Conservation (phyloP, 495 filamentous ascomycete genomes). For the Chaetomidium leptoderma region DNA sequence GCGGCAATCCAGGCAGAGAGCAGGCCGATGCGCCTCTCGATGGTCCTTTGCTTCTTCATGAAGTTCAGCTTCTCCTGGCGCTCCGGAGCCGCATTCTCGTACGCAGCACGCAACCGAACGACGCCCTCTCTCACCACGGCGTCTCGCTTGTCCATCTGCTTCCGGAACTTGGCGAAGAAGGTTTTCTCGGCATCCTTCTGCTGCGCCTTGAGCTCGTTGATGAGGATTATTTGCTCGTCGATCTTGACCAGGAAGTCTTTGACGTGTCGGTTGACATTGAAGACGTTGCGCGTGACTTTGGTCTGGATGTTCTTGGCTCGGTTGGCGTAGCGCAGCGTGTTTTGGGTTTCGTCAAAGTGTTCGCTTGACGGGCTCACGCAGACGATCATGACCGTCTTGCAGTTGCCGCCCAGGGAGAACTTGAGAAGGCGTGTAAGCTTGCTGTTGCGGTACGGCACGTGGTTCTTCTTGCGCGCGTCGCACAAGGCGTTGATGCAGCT, state of each 20-base stretch:
- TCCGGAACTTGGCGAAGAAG: conserved; percentile 85
- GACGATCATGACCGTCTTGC: conserved; percentile 99
- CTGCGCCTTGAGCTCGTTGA: conserved; percentile 88
- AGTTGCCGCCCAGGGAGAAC: conserved; percentile 96
- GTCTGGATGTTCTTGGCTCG: conserved; percentile 99
- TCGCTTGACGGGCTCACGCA: conserved; percentile 95
- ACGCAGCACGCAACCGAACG: conserved; percentile 73
- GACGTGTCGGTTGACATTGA: conserved; percentile 98
- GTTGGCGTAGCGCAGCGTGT: conserved; percentile 96
- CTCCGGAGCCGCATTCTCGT: conserved; percentile 75
- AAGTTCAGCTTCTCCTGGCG: conserved; percentile 70
- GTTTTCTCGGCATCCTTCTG: conserved; percentile 84
- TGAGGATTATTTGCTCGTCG: conserved; percentile 87
- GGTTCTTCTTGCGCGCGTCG: conserved; percentile 85
- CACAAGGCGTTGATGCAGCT: conserved; percentile 99
- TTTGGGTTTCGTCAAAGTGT: conserved; percentile 98
- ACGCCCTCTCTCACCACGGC: conserved; percentile 73
- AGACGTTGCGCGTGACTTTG: conserved; percentile 96
- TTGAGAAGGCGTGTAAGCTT: conserved; percentile 95
- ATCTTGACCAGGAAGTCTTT: conserved; percentile 98
- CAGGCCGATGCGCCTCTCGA: conserved; percentile 78
- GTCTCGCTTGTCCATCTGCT: conserved; percentile 80
- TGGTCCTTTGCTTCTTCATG: conserved; percentile 78
- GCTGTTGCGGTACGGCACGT: conserved; percentile 96
- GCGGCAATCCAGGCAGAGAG: conserved; percentile 89